Evolutionary conservation across 176 grass and related monocot species (phyloP).

Genomic region (Aegilops bicornis): DNA sequence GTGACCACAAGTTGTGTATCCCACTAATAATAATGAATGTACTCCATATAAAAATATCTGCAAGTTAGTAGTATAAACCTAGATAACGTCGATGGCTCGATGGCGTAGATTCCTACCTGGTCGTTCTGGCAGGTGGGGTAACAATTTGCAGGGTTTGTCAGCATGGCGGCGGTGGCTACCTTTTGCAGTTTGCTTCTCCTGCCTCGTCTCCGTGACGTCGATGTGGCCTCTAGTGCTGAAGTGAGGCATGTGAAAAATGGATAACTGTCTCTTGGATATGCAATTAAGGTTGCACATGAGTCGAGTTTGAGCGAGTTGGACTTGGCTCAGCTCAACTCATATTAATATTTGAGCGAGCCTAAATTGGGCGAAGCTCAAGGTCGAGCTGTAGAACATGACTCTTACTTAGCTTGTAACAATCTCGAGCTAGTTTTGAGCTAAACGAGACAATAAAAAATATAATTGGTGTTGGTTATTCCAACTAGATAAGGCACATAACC

Average conservation of each 20-base stretch:
- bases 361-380: too few species aligned
- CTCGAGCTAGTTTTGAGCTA: too few species aligned
- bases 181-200: not conserved
- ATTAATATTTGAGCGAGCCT: too few species aligned
- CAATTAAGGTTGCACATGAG: too few species aligned
- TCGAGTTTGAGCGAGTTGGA: too few species aligned
- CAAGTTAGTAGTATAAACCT: not conserved
- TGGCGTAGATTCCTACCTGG: not conserved
- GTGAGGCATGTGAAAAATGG: not conserved
- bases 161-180: not conserved
- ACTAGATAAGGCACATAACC: too few species aligned
- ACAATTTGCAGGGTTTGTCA: not conserved
- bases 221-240: not conserved
- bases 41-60: not conserved
- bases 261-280: not conserved
- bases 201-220: not conserved
- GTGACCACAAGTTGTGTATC: not conserved
- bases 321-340: too few species aligned
- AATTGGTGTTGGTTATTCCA: too few species aligned
- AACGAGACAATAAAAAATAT: too few species aligned
- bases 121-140: not conserved
- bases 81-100: not conserved
- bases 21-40: not conserved
- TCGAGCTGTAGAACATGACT: too few species aligned
- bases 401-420: too few species aligned